Conservation (phyloP, 345 rosid species). For the Rhodamnia rubescens region DNA sequence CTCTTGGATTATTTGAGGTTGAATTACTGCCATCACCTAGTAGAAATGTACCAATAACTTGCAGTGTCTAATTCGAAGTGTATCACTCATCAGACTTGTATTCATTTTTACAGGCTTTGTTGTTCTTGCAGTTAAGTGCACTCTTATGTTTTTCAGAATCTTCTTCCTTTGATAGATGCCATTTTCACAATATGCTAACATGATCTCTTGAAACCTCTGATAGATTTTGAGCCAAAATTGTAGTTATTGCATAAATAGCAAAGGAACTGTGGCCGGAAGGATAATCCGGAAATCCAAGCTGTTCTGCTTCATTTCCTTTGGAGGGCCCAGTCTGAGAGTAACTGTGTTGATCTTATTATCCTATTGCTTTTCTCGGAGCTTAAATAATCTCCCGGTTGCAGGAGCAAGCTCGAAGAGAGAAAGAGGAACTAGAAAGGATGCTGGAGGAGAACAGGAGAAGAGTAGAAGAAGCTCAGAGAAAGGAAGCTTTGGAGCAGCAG, state of each 20-base stretch:
- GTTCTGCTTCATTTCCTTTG: not conserved
- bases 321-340: not conserved
- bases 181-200: not conserved
- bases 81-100: not conserved
- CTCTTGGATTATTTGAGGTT: not conserved
- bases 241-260: not conserved
- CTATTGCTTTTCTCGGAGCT: not conserved
- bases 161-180: not conserved
- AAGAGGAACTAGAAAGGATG: constrained; percentile 67
- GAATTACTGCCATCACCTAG: not conserved
- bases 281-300: not conserved
- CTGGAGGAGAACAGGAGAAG: constrained; percentile 64
- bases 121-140: not conserved
- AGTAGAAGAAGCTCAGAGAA: constrained; percentile 76
- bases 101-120: not conserved
- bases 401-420: constrained; percentile 62
- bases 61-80: not conserved
- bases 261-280: not conserved
- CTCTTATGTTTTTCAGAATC: not conserved
- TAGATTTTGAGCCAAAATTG: not conserved
- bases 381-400: constrained; percentile 7
- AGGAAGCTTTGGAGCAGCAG: constrained; percentile 81
- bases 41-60: not conserved
- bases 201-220: not conserved
- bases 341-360: not conserved